A percentile compares a stretch with the other conserved stretches of the same genome.
phyloP scores from a whole-genome alignment of 352 stramenopile genomes.

The Paralagenidium karlingii region DNA sequence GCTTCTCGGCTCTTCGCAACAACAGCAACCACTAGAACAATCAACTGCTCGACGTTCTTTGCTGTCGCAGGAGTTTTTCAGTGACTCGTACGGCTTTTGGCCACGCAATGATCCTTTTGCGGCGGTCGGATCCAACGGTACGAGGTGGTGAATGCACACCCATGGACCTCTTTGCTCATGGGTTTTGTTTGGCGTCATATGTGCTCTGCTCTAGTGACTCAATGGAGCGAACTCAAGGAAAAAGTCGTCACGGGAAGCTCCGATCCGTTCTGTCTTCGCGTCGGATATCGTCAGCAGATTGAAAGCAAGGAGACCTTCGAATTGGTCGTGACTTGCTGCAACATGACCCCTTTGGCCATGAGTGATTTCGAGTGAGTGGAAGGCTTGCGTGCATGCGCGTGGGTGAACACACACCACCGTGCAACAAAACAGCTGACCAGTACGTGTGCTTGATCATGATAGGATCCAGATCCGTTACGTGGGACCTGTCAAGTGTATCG shows the following conservation, averaged over 20 bases:
- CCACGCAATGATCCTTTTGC: no score
- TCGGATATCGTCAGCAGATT: conserved; percentile 38
- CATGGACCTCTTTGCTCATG: no score
- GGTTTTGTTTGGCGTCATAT: background rate
- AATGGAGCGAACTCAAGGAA: background rate
- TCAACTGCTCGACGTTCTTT: no score
- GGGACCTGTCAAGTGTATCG: conserved; percentile 32
- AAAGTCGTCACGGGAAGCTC: conserved; percentile 34
- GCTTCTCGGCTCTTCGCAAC: no score
- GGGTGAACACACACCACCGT: background rate
- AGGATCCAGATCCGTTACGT: conserved; percentile 35
- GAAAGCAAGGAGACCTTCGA: conserved; percentile 28
- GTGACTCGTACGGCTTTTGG: no score
- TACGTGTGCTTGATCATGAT: conserved; percentile 1
- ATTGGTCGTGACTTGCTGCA: conserved; percentile 42
- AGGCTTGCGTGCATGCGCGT: no score
- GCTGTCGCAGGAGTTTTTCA: no score
- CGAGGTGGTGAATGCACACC: no score
- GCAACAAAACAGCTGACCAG: background rate
- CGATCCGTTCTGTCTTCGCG: conserved; percentile 42
- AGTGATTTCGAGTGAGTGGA: conserved; percentile 40
- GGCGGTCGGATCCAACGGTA: no score
- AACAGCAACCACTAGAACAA: no score
- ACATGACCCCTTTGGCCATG: conserved; percentile 45
- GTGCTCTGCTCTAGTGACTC: background rate